These are phyloP conservation scores for Ceraceosorus guamensis DNA, from an alignment of 1,284 basidiomycete genomes.

Conservation along the genomic window DNA sequence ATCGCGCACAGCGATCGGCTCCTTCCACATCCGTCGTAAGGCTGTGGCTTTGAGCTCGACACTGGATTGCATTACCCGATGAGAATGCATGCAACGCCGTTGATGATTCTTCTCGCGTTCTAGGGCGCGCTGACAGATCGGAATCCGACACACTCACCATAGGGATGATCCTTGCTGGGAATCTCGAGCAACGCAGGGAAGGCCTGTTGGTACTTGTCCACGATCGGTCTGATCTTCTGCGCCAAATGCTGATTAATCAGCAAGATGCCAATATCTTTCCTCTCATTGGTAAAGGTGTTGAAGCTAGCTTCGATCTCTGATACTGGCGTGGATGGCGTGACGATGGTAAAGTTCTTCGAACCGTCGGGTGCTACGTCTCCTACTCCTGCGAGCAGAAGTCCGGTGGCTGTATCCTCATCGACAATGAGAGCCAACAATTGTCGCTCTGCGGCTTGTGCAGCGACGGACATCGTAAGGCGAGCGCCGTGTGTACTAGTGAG, in stretches of 20 bases:
- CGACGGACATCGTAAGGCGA: slow-evolving; percentile 1
- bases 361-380: slow-evolving; percentile 38
- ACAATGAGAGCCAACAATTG: slow-evolving; percentile 37
- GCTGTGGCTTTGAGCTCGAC: neutral
- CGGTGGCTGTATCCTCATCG: slow-evolving; percentile 46
- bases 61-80: neutral
- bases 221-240: slow-evolving; percentile 89
- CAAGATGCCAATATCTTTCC: slow-evolving; percentile 46
- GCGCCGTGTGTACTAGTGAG: no score
- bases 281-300: slow-evolving; percentile 31
- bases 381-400: slow-evolving; percentile 45
- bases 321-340: slow-evolving; percentile 33
- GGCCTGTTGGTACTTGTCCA: slow-evolving; percentile 89
- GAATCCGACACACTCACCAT: slow-evolving; percentile 36
- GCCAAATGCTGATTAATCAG: slow-evolving; percentile 49
- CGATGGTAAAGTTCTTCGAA: slow-evolving; percentile 44
- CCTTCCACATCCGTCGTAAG: neutral
- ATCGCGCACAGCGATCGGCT: no score
- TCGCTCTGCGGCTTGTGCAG: slow-evolving; percentile 21
- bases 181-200: slow-evolving; percentile 97
- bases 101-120: neutral
- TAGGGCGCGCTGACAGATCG: neutral
- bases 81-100: neutral
- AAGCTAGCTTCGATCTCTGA: slow-evolving; percentile 43
- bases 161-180: slow-evolving; percentile 69